Evolutionary conservation across 306 rosid genomes (phyloP).

Genomic region (Quercus glauca): DNA sequence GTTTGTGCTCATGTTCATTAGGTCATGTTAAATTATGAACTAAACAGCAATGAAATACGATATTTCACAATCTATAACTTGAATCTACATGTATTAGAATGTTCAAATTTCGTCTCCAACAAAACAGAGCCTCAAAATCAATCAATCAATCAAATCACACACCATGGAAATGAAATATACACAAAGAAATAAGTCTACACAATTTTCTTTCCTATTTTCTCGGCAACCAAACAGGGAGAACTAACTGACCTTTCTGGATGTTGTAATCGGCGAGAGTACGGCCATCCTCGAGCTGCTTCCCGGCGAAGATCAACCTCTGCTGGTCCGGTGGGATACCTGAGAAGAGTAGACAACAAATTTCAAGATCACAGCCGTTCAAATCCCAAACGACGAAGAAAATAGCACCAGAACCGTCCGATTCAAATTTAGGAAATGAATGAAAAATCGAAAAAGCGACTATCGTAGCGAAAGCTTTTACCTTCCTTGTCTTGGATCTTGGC

Average conservation of each 20-base stretch:
- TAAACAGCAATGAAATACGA: background rate
- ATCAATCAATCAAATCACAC: background rate
- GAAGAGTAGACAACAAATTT: background rate
- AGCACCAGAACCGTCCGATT: background rate
- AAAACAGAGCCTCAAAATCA: background rate
- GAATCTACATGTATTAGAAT: too few species aligned
- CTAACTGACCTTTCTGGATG: constrained; percentile 76
- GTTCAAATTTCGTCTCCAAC: background rate
- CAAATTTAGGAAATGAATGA: background rate
- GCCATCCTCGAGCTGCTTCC: constrained; percentile 97
- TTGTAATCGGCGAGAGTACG: constrained; percentile 97
- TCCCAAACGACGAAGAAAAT: background rate
- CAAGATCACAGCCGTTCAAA: background rate
- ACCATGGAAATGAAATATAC: background rate
- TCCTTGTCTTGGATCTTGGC: constrained; percentile 97
- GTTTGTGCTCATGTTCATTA: background rate
- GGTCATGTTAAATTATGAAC: background rate
- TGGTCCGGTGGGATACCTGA: constrained; percentile 95
- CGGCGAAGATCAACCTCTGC: constrained; percentile 95
- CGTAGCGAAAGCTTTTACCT: constrained; percentile 31
- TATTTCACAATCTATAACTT: background rate
- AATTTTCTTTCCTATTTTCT: background rate
- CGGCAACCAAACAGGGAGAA: background rate
- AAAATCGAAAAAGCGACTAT: background rate
- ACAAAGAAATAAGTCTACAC: background rate